Evolutionary conservation across 768 basidiomycete species (phyloP), one percentile per base, ranked within the genome.

Genomic region (Cantharellus anzutake): DNA sequence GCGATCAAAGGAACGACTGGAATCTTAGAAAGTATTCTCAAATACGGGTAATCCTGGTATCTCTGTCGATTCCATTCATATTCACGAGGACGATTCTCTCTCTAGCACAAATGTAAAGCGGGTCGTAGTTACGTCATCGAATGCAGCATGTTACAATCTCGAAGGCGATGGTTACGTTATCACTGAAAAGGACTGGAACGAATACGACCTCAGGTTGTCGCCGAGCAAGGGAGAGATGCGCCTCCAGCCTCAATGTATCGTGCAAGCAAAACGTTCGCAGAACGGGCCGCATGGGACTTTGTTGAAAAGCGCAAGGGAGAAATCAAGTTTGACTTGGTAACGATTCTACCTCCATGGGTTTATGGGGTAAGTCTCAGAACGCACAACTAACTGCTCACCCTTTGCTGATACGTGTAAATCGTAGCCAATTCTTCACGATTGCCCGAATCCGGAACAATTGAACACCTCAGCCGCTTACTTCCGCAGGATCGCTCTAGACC

Each of bases 1-100:
- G 72, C 72, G 38, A 66, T 71, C 14, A 65, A 70, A 40, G 72
- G 72, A 38, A 73, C 72, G 5, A 59, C 66, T 4, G 68, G 69
- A 7, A 61, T 72, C n/a, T 62, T 71, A 39, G 64, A 68, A 53
- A 65, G 64, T 51, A 61, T 67, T 38, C 60, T 65, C 61, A 68
- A 67, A 65, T 61, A 66, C 68, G 68, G 68, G 68, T 69, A 52
- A 55, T 66, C 58, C 39, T 14, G 7, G 5, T 37, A 50, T 34
- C 3, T n/a, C 14, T 37, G 16, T 14, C 14, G 20, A 29, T 29
- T 29, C 20, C 20, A 29, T 29, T 1, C 20, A 29, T 29, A 29
- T 29, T 29, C 20, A 29, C 20, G 20, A 29, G 20, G 20, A 29
- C 20, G 20, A 29, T 29, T 29, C 20, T 29, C 20, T 29, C 20